Evolutionary conservation across 2,329 filamentous ascomycete species (phyloP), one percentile per base, ranked within the genome.

Genomic region (Apiospora phragmitis): DNA sequence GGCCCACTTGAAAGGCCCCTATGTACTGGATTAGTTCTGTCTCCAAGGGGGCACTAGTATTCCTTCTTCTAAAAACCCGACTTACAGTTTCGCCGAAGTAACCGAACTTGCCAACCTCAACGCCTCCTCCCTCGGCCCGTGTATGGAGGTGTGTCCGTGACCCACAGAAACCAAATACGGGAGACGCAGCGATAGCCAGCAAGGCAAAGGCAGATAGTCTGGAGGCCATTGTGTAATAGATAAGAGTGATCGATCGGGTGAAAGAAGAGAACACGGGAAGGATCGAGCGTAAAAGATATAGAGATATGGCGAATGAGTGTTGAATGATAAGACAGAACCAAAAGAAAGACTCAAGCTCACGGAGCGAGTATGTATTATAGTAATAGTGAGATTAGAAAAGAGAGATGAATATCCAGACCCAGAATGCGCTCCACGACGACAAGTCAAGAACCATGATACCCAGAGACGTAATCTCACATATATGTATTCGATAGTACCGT

Each of bases 1-100:
- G 45, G 77, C 74, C 81, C 81, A 83, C 69, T 81, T 77, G 35
- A 78, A 42, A 9, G 81, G 81, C 7, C 80, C 78, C 70, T 79
- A 47, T 67, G 55, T 24, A 9, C 9, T 6, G 18, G 38, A 21
- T 62, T n/a, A 62, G 55, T 62, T 38, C 18, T n/a, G 16, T 38
- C 3, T 62, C 29, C 32, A 38, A 38, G 3, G 65, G 24, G 29
- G 21, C 26, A n/a, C 16, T 49, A 7, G 8, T 16, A 14, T 16
- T 9, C 65, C 41, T 11, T 7, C 38, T 21, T 18, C 43, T 45
- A 7, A 18, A 24, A 43, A 9, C 12, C 12, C n/a, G 38, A 72
- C 71, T 71, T 65, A 73, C 72, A 47, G 70, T 71, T 7, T 72
- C 69, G 2, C 76, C 76, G 38, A 72, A 70, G 65, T 79, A 79